Conservation (phyloP, 23 red algal species). For the Gracilaria domingensis region DNA sequence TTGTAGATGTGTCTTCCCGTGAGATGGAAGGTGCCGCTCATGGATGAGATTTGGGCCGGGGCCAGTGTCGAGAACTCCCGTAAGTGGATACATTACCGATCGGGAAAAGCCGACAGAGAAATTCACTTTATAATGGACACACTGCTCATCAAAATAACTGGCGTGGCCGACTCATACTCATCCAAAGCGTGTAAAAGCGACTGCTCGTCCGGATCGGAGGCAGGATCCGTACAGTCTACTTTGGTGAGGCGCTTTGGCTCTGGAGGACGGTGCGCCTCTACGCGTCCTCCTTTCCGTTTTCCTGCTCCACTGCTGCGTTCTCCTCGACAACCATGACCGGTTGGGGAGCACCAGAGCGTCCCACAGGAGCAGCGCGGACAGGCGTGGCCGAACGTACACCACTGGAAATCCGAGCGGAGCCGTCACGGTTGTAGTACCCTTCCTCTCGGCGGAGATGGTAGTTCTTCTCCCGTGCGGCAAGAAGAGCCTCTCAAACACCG, state of each 20-base stretch:
- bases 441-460: too few relatives aligned
- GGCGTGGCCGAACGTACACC: too few relatives aligned
- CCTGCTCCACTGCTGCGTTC: background rate
- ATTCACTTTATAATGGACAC: conserved; percentile 28
- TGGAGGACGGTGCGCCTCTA: background rate
- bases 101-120: conserved; percentile 5
- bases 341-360: too few relatives aligned
- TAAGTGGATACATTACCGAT: conserved; percentile 21
- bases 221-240: background rate
- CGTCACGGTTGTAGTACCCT: too few relatives aligned
- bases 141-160: background rate
- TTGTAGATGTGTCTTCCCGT: background rate
- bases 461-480: too few relatives aligned
- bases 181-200: background rate
- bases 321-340: too few relatives aligned
- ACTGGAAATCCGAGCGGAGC: too few relatives aligned
- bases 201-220: background rate
- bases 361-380: too few relatives aligned
- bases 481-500: too few relatives aligned
- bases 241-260: background rate
- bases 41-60: conserved; percentile 33
- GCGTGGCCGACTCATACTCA: background rate
- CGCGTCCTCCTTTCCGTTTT: background rate
- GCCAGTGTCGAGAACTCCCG: conserved; percentile 9
- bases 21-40: background rate